These are phyloP conservation scores for Ilex asprella DNA, from an alignment of 257 asterid genomes.

Conservation along the genomic window DNA sequence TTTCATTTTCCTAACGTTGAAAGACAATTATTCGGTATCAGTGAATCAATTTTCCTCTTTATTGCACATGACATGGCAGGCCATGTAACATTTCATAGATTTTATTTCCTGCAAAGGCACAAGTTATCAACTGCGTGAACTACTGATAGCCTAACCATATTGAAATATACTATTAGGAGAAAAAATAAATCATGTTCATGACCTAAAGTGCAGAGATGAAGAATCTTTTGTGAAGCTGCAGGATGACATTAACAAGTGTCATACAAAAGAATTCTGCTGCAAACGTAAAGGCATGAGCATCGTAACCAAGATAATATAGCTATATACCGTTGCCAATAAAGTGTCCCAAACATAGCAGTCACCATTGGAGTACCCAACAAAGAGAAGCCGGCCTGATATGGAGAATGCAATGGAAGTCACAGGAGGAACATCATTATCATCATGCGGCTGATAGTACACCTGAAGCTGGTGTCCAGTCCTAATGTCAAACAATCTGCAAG, in stretches of 20 bases:
- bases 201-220: background rate
- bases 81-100: too few species aligned
- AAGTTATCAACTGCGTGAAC: background rate
- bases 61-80: too few species aligned
- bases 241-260: background rate
- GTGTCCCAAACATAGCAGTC: slow-evolving; percentile 97
- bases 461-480: slow-evolving; percentile 99
- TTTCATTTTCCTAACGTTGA: too few species aligned
- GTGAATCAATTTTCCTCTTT: too few species aligned
- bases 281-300: background rate
- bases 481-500: slow-evolving; percentile 84
- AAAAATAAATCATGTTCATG: background rate
- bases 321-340: slow-evolving; percentile 74
- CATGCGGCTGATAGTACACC: slow-evolving; percentile 70
- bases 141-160: background rate
- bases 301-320: background rate
- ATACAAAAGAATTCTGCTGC: background rate
- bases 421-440: slow-evolving; percentile 56
- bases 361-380: slow-evolving; percentile 76
- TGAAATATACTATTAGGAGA: background rate
- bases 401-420: slow-evolving; percentile 94
- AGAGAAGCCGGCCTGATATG: slow-evolving; percentile 87
- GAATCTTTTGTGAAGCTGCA: background rate
- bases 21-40: too few species aligned
- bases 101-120: too few species aligned